These are phyloP conservation scores for Pulicaria dysenterica DNA, from an alignment of 129 eudicot species.

Conservation along the genomic window DNA sequence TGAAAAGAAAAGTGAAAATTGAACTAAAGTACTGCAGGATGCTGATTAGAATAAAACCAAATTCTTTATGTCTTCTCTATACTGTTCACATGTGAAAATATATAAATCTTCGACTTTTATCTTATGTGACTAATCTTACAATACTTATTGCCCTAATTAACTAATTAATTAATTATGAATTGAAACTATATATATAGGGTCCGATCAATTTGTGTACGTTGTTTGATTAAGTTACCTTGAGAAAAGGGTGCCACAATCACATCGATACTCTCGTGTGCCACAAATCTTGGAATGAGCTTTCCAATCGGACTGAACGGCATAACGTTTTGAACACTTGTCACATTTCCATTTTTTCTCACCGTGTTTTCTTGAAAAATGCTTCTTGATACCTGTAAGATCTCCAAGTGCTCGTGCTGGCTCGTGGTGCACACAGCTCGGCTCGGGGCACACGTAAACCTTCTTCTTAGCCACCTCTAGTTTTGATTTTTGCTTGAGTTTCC, in stretches of 20 bases:
- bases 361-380: constrained; percentile 73
- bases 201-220: constrained; percentile 5
- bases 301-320: constrained; percentile 94
- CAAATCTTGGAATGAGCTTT: constrained; percentile 92
- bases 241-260: constrained; percentile 87
- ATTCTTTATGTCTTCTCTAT: constrained; percentile 27
- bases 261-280: constrained; percentile 84
- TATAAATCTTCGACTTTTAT: constrained; percentile 6
- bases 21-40: background rate
- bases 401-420: constrained; percentile 88
- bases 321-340: constrained; percentile 75
- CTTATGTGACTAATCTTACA: constrained; percentile 8
- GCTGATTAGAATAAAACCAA: constrained; percentile 7
- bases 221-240: constrained; percentile 51
- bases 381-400: constrained; percentile 81
- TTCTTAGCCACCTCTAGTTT: constrained; percentile 50
- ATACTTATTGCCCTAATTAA: background rate
- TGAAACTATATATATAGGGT: constrained; percentile 4
- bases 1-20: constrained; percentile 16
- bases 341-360: constrained; percentile 94
- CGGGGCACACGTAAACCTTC: constrained; percentile 73
- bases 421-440: constrained; percentile 73
- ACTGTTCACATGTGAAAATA: constrained; percentile 36
- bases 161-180: background rate
- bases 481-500: constrained; percentile 70